Evolutionary conservation across 257 asterid species (phyloP).

Genomic region (Prunella vulgaris): DNA sequence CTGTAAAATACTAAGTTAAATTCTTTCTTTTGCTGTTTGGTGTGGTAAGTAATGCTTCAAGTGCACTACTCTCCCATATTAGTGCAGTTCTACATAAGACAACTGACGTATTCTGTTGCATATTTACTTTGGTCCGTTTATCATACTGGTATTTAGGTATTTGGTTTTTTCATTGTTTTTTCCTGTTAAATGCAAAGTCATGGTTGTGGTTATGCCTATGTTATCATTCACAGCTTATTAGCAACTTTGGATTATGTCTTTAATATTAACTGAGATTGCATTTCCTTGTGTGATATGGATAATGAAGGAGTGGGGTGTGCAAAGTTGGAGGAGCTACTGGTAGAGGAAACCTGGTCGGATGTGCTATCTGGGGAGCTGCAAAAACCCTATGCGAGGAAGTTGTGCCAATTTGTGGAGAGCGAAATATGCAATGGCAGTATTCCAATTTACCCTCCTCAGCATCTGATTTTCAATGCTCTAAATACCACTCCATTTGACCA

Average conservation of each 20-base stretch:
- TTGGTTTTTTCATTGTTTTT: too few species aligned
- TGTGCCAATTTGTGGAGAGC: slow-evolving; percentile 56
- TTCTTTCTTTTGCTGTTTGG: not conserved
- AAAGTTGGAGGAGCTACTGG: slow-evolving; percentile 71
- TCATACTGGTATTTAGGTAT: not conserved
- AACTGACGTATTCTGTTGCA: not conserved
- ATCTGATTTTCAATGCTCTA: slow-evolving; percentile 74
- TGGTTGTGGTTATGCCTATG: not conserved
- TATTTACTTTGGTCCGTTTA: not conserved
- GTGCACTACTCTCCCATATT: not conserved
- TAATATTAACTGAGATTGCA: slow-evolving; percentile 4
- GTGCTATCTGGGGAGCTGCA: slow-evolving; percentile 66
- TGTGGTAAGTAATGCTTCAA: not conserved
- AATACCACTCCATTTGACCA: slow-evolving; percentile 74
- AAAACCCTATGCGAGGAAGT: slow-evolving; percentile 61
- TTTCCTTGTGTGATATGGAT: slow-evolving; percentile 20
- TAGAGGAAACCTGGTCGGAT: slow-evolving; percentile 75
- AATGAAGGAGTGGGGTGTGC: slow-evolving; percentile 39
- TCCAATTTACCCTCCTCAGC: slow-evolving; percentile 88
- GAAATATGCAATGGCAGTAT: slow-evolving; percentile 48
- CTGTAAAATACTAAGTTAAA: too few species aligned
- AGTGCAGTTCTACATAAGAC: not conserved
- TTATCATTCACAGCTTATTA: too few species aligned
- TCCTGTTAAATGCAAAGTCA: not conserved
- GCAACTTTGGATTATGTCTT: too few species aligned